Base-by-base conservation (phyloP, 2,329 filamentous ascomycete species). In the Diaporthe sp. region DNA sequence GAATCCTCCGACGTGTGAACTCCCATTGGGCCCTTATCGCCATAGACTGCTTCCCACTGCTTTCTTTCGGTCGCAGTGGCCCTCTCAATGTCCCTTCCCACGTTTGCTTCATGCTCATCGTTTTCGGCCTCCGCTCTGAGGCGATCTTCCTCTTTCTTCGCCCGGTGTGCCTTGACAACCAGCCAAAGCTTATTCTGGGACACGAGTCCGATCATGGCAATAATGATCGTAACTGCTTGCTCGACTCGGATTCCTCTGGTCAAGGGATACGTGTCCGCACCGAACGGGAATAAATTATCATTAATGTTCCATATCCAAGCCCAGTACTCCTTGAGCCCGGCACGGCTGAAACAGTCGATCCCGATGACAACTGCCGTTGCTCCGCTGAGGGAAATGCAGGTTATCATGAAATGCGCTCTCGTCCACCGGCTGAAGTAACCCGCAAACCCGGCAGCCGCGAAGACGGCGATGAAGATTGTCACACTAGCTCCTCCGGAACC, bases 281-380 rank as follows among this genome's bases (percentile, higher is more conserved):
- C 89, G 2, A 95, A 85, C 0, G 96, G 96, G 79, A 98, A 98
- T 0, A 95, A 86, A 68, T 93, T 88, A 55, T 91, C 86, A 82
- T 98, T 98, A 52, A 98, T 84, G 60, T 86, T 86, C 96, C 96
- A 98, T 50, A 97, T 88, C 82, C 97, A 98, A 8, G 95, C 89
- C 96, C 96, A 98, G 78, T 98, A 98, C 82, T 98, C 96, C 82
- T 98, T 98, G 79, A 97, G 86, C 0, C 96, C 96, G n/a, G 95
- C 95, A 76, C 92, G 88, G 79, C 92, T 96, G 79, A 96, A 97
- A 83, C 95, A 97, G 82, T 98, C 96, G 74, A 98, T 94, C 3
- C 96, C 96, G 3, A 98, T 84, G 19, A 97, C 90, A 0, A 93
- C 87, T 4, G 91, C 91, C 0, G 95, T 98, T 4, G 95, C 93